Conservation (phyloP, 2,329 filamentous ascomycete species). For the Diplodia sapinea region DNA sequence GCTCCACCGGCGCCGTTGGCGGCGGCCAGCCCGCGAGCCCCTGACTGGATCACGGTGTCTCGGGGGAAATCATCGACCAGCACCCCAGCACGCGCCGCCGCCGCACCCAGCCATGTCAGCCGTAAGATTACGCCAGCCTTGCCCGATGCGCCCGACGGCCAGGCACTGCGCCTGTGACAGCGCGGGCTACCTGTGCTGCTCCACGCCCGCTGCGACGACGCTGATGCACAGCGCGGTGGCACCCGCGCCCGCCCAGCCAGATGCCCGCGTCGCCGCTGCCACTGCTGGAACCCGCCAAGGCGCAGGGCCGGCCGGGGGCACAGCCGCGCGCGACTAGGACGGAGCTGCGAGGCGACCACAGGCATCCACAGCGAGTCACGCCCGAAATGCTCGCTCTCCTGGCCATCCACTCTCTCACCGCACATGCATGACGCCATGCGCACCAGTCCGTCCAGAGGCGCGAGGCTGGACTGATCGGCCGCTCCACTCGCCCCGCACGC, state of each 20-base stretch:
- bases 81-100: slow-evolving; percentile 25
- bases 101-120: slow-evolving; percentile 29
- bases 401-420: slow-evolving; percentile 1
- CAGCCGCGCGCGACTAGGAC: slow-evolving; percentile 19
- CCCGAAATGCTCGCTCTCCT: slow-evolving; percentile 3
- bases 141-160: slow-evolving; percentile 15
- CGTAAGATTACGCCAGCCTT: slow-evolving; percentile 27
- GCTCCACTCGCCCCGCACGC: slow-evolving; percentile 1
- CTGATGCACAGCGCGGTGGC: not conserved
- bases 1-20: slow-evolving; percentile 29
- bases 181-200: slow-evolving; percentile 3
- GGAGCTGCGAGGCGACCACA: slow-evolving; percentile 20
- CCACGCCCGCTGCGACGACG: not conserved
- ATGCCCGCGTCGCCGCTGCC: not conserved
- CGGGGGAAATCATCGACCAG: slow-evolving; percentile 20
- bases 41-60: slow-evolving; percentile 28
- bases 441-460: not conserved
- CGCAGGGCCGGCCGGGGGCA: not conserved
- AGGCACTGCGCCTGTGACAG: slow-evolving; percentile 4
- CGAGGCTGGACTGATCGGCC: slow-evolving; percentile 11
- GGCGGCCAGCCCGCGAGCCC: slow-evolving; percentile 28
- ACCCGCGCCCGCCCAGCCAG: not conserved
- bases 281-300: not conserved
- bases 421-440: slow-evolving; percentile 24
- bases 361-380: slow-evolving; percentile 17